Base-by-base conservation (phyloP, 2,329 filamentous ascomycete species). In the Fusarium protoensiforme region DNA sequence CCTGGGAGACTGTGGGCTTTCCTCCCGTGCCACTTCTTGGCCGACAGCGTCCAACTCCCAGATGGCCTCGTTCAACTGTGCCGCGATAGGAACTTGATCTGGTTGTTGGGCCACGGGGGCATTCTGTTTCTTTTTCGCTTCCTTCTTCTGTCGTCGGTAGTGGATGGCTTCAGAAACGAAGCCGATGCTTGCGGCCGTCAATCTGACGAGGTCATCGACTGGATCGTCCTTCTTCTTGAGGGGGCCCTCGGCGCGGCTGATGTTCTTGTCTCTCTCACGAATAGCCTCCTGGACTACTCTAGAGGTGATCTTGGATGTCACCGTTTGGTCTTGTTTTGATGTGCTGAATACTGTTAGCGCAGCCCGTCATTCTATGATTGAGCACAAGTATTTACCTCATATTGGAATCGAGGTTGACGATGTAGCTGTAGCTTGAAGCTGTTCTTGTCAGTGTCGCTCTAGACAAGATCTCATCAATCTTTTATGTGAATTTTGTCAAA, bases 131-230 rank as follows among this genome's bases (percentile, higher is more conserved):
- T 4, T 48, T 24, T 51, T 35, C 27, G 7, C n/a, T 18, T 35
- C 46, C 22, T 65, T 68, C 24, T 46, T 65, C 22, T 65, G 62
- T 31, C 36, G 61, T 10, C 48, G 56, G 29, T 65, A 56, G 5
- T 65, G 48, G 7, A 54, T 35, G 29, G 57, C 62, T 24, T 68
- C 66, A 1, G 62, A 65, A 18, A 65, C 41, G 7, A 68, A 65
- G 1, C 66, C 66, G 16, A 68, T 35, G 38, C 54, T 39, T n/a
- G 66, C 62, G 8, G 66, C 61, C 35, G 39, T 35, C 16, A 53
- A 20, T n/a, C 62, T 65, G 20, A 68, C 57, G 4, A 68, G 31
- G 4, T 35, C 39, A 13, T 57, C 56, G 9, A 65, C 46, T 10
- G 43, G 53, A 2, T 57, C 53, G 2, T 57, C 53, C 33, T 57